These are phyloP conservation scores for Ogataea wickerhamii DNA, from an alignment of 805 yeast species.

Conservation along the genomic window DNA sequence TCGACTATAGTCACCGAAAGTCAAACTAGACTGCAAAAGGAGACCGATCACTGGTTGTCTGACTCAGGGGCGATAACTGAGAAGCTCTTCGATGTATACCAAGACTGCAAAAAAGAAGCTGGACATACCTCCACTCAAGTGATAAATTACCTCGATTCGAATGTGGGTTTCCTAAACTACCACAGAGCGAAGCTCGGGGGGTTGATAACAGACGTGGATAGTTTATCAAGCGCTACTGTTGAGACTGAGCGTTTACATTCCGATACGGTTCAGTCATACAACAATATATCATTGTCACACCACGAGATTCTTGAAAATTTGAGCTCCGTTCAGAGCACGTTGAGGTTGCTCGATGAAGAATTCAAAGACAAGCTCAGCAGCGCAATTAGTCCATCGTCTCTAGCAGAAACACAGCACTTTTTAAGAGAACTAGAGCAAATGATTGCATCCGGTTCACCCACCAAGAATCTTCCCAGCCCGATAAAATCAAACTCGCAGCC, in stretches of 20 bases:
- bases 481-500: background rate
- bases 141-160: conserved; percentile 13
- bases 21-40: conserved; percentile 5
- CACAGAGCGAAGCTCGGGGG: conserved; percentile 11
- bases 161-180: conserved; percentile 14
- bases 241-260: conserved; percentile 3
- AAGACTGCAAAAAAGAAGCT: background rate
- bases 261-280: conserved; percentile 7
- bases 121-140: conserved; percentile 4
- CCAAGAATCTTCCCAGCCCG: background rate
- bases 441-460: background rate
- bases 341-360: conserved; percentile 6
- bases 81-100: background rate
- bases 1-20: conserved; percentile 8
- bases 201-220: conserved; percentile 1
- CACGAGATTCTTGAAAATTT: background rate
- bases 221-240: background rate
- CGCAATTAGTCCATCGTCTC: conserved; percentile 1
- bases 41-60: conserved; percentile 8
- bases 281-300: conserved; percentile 2
- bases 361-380: conserved; percentile 1
- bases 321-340: conserved; percentile 3
- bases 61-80: conserved; percentile 2
- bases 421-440: background rate
- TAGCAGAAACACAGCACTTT: background rate